phyloP scores from a whole-genome alignment of 768 basidiomycete species.

The Termitomyces sp. region DNA sequence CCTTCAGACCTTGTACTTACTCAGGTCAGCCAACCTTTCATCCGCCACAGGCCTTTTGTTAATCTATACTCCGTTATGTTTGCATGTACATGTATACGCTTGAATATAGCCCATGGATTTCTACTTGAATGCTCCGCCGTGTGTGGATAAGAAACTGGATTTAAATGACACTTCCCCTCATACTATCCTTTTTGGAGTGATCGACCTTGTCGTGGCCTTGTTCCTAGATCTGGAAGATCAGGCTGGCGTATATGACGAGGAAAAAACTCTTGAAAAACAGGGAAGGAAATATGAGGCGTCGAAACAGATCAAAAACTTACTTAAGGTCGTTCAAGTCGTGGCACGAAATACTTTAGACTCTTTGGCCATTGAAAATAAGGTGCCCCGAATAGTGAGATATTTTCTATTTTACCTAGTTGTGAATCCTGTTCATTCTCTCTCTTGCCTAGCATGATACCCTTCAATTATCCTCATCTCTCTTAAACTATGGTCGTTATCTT shows the following conservation, averaged over 20 bases:
- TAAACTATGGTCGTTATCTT: slow-evolving; percentile 37
- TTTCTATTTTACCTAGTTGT: not conserved
- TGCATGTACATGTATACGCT: slow-evolving; percentile 13
- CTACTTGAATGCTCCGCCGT: slow-evolving; percentile 35
- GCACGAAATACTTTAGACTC: slow-evolving; percentile 9
- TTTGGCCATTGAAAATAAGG: slow-evolving; percentile 5
- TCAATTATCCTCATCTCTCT: slow-evolving; percentile 27
- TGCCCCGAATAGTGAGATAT: slow-evolving; percentile 20
- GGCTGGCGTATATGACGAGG: not conserved
- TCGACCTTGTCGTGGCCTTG: slow-evolving; percentile 36
- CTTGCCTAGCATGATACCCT: slow-evolving; percentile 22
- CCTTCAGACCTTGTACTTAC: slow-evolving; percentile 30
- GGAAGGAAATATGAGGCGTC: slow-evolving; percentile 13
- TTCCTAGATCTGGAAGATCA: slow-evolving; percentile 29
- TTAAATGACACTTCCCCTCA: slow-evolving; percentile 22
- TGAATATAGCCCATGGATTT: slow-evolving; percentile 46
- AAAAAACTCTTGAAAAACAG: slow-evolving; percentile 4
- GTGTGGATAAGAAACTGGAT: slow-evolving; percentile 18
- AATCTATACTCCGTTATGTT: slow-evolving; percentile 15
- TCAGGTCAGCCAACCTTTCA: slow-evolving; percentile 35
- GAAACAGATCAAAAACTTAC: slow-evolving; percentile 9
- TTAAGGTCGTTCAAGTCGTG: slow-evolving; percentile 13
- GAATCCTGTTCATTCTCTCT: not conserved
- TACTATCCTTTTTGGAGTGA: slow-evolving; percentile 30
- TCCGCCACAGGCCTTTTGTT: slow-evolving; percentile 16